Evolutionary conservation across 2,329 filamentous ascomycete genomes (phyloP).

Genomic region (Trichoderma koningiopsis): DNA sequence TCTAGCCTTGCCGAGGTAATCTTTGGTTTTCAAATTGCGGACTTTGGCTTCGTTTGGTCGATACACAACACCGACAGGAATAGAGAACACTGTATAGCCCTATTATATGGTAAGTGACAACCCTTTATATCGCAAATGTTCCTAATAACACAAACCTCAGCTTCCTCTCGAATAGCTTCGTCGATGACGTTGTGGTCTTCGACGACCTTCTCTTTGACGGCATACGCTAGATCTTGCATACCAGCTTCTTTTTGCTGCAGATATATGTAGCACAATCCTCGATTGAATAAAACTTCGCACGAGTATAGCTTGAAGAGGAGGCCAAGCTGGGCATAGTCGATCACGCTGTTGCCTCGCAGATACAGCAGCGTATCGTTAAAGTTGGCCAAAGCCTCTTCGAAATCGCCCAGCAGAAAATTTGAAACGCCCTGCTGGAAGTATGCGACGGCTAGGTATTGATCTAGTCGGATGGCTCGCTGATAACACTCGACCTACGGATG

Average conservation of each 20-base stretch:
- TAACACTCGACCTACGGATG: conserved; percentile 81
- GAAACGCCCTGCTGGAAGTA: conserved; percentile 99
- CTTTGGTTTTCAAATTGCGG: conserved; percentile 95
- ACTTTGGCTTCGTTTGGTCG: conserved; percentile 97
- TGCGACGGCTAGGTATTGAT: conserved; percentile 94
- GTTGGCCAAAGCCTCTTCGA: conserved; percentile 94
- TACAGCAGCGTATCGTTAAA: conserved; percentile 98
- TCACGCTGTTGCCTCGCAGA: conserved; percentile 91
- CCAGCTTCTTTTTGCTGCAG: conserved; percentile 88
- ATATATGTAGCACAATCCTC: conserved; percentile 96
- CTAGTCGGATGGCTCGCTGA: conserved; percentile 84
- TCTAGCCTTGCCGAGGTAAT: conserved; percentile 95
- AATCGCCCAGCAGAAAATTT: conserved; percentile 95
- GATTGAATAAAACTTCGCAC: conserved; percentile 96
- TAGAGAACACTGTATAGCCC: conserved; percentile 98
- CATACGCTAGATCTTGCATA: conserved; percentile 86
- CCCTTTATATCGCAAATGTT: neutral
- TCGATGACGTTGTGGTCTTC: conserved; percentile 98
- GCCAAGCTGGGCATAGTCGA: conserved; percentile 95
- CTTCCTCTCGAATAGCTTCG: conserved; percentile 90
- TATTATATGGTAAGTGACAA: conserved; percentile 43
- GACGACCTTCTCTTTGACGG: conserved; percentile 93
- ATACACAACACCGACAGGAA: conserved; percentile 93
- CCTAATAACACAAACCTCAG: conserved; percentile 66
- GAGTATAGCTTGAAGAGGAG: conserved; percentile 96